Percentiles rank a stretch among this genome's conserved stretches.
These are phyloP conservation scores for Paracorniculantispora psalliotae DNA, from an alignment of 2,329 filamentous ascomycete species.

Conservation along the genomic window DNA sequence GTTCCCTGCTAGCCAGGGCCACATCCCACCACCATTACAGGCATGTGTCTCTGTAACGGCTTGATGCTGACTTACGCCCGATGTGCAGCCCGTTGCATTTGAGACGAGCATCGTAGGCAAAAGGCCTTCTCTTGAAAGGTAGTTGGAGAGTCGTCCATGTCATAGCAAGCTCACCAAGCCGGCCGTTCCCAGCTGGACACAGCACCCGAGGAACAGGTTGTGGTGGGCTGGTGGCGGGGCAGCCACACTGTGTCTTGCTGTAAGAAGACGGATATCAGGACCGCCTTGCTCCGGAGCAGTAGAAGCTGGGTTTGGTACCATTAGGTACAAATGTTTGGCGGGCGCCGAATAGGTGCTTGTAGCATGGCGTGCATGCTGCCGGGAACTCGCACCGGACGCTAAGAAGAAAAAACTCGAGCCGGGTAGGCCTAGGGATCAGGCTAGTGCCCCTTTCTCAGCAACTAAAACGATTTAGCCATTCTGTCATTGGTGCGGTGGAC, in stretches of 20 bases:
- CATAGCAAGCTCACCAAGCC: neutral
- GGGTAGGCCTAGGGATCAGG: too few species aligned
- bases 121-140: neutral
- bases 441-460: neutral
- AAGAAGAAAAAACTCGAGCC: neutral
- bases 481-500: neutral
- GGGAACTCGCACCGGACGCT: neutral
- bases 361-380: neutral
- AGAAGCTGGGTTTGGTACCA: neutral
- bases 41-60: neutral
- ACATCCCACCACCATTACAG: neutral
- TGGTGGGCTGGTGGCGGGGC: neutral
- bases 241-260: neutral
- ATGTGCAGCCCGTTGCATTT: neutral
- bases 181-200: neutral
- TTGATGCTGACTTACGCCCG: neutral
- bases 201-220: neutral
- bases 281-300: neutral
- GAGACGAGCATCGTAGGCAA: neutral
- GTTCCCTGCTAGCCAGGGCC: neutral
- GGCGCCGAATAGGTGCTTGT: too few species aligned
- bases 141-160: neutral
- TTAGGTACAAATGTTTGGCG: neutral
- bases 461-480: neutral
- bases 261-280: neutral